Evolutionary conservation across 306 rosid species (phyloP), one percentile per base, ranked within the genome.

Genomic region (Abrus pulchellus): DNA sequence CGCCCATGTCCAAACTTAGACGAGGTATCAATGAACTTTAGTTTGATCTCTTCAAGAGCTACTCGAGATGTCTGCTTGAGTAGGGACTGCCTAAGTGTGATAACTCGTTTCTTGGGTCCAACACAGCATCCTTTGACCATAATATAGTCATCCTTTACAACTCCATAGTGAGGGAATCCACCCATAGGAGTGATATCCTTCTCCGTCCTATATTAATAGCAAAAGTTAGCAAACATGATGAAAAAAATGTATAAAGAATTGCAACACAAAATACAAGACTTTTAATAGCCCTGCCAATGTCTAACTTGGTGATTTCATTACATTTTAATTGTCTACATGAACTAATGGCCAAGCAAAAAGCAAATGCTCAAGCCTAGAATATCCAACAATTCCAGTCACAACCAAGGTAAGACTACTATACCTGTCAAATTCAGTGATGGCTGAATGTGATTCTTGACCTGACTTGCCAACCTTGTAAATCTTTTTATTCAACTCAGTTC

Each of bases 1-100:
- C 93, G 93, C 2, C 97, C 97, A 66, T 93, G 97, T n/a, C 97
- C 97, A 60, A 89, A 91, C 56, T 93, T 91, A 40, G 97, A 93
- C 0, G 97, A 91, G 5, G 97, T 88, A 75, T 91, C 97, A 0
- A 93, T 87, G 80, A 93, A 93, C 88, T 91, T 93, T 60, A 90
- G 80, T 44, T 87, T 89, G 76, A 91, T 89, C 33, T 91, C 94
- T 65, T 91, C 97, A 62, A 88, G 60, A 48, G 97, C 91, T 57
- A 88, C 72, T 27, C 94, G 88, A 3, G 97, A 93, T 2, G 94
- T 93, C 77, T 91, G 94, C 83, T 91, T 93, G 63, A 89, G 68
- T 0, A 93, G 83, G 6, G 96, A 87, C 82, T 93, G 97, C 38
- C 97, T 86, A 66, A 93, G 82, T 5, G 97, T 93, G 2, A 91